Conservation (phyloP, 192 early-diverging fungal species). For the Paraglomus occultum region DNA sequence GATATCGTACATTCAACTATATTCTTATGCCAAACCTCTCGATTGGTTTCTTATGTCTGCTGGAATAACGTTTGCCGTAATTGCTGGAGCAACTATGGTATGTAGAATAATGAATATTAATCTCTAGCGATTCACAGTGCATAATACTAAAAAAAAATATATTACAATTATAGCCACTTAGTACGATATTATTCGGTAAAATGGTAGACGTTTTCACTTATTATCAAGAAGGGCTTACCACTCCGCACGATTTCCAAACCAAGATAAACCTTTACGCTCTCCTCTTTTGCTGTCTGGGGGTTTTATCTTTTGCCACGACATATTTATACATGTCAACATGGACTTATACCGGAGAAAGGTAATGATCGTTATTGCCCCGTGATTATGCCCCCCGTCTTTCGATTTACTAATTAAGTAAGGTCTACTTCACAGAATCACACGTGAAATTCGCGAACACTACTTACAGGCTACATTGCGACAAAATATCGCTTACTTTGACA, state of each 20-base stretch:
- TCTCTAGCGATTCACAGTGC: neutral
- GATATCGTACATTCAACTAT: conserved; percentile 50
- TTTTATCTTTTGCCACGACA: conserved; percentile 46
- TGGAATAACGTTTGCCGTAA: conserved; percentile 17
- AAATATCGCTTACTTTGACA: conserved; percentile 89
- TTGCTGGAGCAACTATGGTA: conserved; percentile 13
- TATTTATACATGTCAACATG: conserved; percentile 56
- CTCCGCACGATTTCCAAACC: neutral
- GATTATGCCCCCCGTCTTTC: neutral
- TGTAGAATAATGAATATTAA: neutral
- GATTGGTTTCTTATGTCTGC: conserved; percentile 46
- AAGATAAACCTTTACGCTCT: neutral
- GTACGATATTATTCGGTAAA: conserved; percentile 8
- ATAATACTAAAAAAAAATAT: neutral
- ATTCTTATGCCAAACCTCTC: conserved; percentile 55
- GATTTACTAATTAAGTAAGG: too few relatives aligned
- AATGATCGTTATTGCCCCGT: neutral
- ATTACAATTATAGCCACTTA: neutral
- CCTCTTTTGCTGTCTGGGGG: conserved; percentile 38
- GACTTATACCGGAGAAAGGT: conserved; percentile 46
- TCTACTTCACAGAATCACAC: conserved; percentile 29
- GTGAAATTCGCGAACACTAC: conserved; percentile 74
- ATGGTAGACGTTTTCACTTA: conserved; percentile 19
- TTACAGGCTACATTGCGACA: conserved; percentile 78
- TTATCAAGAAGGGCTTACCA: neutral